Conservation (phyloP, 768 basidiomycete species). For the Naganishia onofrii region DNA sequence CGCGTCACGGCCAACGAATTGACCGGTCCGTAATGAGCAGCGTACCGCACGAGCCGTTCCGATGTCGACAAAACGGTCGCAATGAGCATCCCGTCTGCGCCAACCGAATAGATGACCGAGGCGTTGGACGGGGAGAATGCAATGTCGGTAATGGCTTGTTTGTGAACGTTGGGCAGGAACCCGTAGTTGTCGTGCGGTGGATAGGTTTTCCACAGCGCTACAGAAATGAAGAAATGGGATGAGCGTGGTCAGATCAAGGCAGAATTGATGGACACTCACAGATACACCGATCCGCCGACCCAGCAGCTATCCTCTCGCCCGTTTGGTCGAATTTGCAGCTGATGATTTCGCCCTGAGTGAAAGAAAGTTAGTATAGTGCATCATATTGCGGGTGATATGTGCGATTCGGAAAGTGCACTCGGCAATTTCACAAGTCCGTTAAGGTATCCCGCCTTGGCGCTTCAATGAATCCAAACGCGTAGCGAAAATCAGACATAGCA, state of each 20-base stretch:
- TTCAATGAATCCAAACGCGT: no score
- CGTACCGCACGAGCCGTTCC: constrained; percentile 72
- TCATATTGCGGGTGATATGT: background rate
- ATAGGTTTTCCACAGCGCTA: constrained; percentile 87
- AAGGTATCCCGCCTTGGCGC: no score
- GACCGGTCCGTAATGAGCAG: constrained; percentile 86
- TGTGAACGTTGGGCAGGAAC: constrained; percentile 74
- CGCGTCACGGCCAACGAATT: constrained; percentile 84
- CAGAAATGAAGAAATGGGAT: background rate
- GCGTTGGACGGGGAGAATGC: constrained; percentile 61
- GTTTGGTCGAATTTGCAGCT: constrained; percentile 91
- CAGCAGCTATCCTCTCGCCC: constrained; percentile 89
- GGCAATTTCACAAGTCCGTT: no score
- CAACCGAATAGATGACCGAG: constrained; percentile 67
- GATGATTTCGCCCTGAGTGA: constrained; percentile 71
- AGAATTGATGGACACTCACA: constrained; percentile 60
- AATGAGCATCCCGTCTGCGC: constrained; percentile 80
- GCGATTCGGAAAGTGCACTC: no score
- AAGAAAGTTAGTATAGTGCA: background rate
- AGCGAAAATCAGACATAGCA: no score
- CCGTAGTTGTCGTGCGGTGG: constrained; percentile 90
- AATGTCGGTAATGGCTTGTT: constrained; percentile 86
- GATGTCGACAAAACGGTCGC: constrained; percentile 72
- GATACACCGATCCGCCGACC: constrained; percentile 82
- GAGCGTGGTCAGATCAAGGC: background rate